Conservation (phyloP, 371 early-diverging fungal species). For the Chytridiales sp. region DNA sequence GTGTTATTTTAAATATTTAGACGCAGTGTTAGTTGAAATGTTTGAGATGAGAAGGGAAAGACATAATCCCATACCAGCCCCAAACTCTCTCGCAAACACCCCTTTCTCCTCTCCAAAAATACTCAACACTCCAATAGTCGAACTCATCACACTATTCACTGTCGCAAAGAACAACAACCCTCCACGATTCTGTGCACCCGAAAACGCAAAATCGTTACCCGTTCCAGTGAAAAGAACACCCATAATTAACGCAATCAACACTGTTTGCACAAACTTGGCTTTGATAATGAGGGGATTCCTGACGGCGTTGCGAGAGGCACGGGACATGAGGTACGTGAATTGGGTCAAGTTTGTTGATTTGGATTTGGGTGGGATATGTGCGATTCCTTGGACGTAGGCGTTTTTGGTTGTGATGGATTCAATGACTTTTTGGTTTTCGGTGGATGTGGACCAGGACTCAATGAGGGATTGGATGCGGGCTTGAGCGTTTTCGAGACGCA, state of each 20-base stretch:
- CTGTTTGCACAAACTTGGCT: slow-evolving; percentile 50
- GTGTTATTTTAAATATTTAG: slow-evolving; percentile 29
- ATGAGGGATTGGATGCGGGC: slow-evolving; percentile 32
- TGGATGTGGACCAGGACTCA: slow-evolving; percentile 18
- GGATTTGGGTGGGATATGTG: slow-evolving; percentile 8
- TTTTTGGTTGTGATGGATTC: no score
- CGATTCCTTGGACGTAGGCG: slow-evolving; percentile 5
- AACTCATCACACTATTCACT: slow-evolving; percentile 40
- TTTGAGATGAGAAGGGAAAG: neutral
- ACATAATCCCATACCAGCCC: slow-evolving; percentile 26
- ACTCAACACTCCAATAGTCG: slow-evolving; percentile 46
- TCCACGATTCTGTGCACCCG: slow-evolving; percentile 46
- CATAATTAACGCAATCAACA: slow-evolving; percentile 35
- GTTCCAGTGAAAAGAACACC: slow-evolving; percentile 47
- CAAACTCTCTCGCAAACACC: slow-evolving; percentile 60
- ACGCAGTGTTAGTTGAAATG: neutral
- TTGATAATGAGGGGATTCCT: slow-evolving; percentile 46
- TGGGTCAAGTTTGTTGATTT: slow-evolving; percentile 15
- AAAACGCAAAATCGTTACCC: slow-evolving; percentile 26
- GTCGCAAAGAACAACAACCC: slow-evolving; percentile 57
- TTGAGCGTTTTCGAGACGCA: slow-evolving; percentile 11
- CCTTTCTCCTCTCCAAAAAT: slow-evolving; percentile 53
- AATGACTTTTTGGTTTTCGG: slow-evolving; percentile 18
- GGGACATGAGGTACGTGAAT: slow-evolving; percentile 21
- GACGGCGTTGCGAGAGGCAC: slow-evolving; percentile 30